phyloP scores from a whole-genome alignment of 2,329 filamentous ascomycete genomes.

The Pestalotiopsis sp. region DNA sequence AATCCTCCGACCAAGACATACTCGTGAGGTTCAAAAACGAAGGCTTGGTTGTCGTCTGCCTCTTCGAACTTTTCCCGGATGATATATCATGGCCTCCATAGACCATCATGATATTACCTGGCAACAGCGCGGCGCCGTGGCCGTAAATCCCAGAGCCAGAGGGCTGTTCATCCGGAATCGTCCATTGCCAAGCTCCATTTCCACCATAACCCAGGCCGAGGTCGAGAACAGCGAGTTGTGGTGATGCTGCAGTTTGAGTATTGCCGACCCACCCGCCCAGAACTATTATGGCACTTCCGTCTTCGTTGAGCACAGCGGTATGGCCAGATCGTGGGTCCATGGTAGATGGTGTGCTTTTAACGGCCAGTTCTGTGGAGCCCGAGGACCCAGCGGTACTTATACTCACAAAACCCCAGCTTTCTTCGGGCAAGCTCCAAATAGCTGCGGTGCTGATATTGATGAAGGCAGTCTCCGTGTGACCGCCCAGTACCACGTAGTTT shows the following conservation, averaged over 20 bases:
- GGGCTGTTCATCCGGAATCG: conserved; percentile 57
- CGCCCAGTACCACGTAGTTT: conserved; percentile 81
- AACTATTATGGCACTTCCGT: conserved; percentile 77
- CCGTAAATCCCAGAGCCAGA: conserved; percentile 57
- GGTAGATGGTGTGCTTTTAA: conserved; percentile 42
- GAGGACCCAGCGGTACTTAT: conserved; percentile 51
- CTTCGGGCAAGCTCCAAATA: conserved; percentile 83
- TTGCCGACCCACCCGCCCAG: conserved; percentile 94
- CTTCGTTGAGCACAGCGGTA: conserved; percentile 77
- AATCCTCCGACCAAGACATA: conserved; percentile 54
- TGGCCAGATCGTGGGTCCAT: conserved; percentile 89
- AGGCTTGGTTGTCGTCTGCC: conserved; percentile 31
- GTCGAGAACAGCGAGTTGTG: conserved; percentile 78
- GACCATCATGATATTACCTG: conserved; percentile 71
- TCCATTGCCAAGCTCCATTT: conserved; percentile 73
- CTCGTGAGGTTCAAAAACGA: conserved; percentile 63
- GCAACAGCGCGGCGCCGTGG: conserved; percentile 65
- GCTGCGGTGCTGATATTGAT: conserved; percentile 94
- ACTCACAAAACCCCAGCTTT: conserved; percentile 79
- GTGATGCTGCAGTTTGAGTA: conserved; percentile 72
- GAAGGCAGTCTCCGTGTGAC: conserved; percentile 81
- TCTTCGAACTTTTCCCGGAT: conserved; percentile 34
- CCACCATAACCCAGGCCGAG: conserved; percentile 76
- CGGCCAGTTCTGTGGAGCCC: conserved; percentile 58
- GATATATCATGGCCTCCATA: conserved; percentile 63